A percentile compares a stretch with the other conserved stretches of the same genome.
These are phyloP conservation scores for Limtongia smithiae DNA, from an alignment of 805 yeast species.

Conservation along the genomic window DNA sequence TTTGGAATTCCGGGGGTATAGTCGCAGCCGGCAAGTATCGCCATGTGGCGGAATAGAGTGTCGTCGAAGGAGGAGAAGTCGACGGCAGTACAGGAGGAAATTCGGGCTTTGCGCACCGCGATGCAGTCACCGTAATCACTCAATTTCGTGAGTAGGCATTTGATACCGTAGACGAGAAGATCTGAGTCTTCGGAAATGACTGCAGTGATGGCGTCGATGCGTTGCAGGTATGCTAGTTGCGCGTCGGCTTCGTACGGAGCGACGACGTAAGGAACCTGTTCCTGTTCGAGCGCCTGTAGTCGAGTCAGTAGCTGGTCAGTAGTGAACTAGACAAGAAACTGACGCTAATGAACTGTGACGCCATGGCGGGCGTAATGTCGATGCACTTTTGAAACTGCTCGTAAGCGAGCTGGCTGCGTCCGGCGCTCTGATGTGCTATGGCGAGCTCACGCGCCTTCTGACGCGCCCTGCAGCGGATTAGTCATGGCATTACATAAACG, in stretches of 20 bases:
- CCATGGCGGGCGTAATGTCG: conserved; percentile 87
- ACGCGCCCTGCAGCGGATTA: conserved; percentile 40
- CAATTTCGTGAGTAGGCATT: conserved; percentile 70
- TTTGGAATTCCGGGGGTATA: conserved; percentile 83
- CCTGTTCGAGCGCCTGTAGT: conserved; percentile 44
- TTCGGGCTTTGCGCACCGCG: conserved; percentile 58
- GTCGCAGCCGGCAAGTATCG: conserved; percentile 94
- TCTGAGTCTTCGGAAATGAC: conserved; percentile 94
- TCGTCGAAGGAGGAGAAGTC: conserved; percentile 50
- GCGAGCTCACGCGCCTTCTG: conserved; percentile 58
- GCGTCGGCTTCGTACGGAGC: conserved; percentile 99
- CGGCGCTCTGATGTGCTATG: conserved; percentile 46
- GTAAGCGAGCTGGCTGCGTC: conserved; percentile 59
- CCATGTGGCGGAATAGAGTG: conserved; percentile 67
- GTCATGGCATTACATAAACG: too few species aligned
- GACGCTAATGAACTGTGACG: conserved; percentile 73
- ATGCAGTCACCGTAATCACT: conserved; percentile 66
- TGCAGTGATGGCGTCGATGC: conserved; percentile 69
- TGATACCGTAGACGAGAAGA: conserved; percentile 81
- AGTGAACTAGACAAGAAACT: background rate
- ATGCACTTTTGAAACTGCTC: conserved; percentile 73
- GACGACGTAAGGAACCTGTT: conserved; percentile 67
- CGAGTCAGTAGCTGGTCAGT: background rate
- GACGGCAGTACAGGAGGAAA: conserved; percentile 46
- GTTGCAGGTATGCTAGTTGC: conserved; percentile 87